A percentile compares a stretch with the other conserved stretches of the same genome.
Evolutionary conservation across 441 rosid genomes (phyloP).

Genomic region (Erodium trifolium): DNA sequence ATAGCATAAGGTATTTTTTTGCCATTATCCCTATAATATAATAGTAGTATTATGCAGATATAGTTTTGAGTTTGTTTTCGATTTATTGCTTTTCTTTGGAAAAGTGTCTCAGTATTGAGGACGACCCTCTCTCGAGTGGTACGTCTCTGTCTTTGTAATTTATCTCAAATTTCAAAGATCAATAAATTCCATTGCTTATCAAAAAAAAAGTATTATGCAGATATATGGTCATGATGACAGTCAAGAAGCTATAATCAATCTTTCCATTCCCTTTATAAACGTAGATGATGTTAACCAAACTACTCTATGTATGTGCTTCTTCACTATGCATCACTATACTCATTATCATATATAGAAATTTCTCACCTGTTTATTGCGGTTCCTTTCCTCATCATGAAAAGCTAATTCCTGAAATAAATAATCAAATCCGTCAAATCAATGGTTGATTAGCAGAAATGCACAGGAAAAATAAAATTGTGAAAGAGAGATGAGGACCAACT

Average conservation of each 20-base stretch:
- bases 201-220: no score
- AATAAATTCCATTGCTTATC: no score
- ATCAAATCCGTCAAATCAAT: constrained; percentile 9
- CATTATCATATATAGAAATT: neutral
- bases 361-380: constrained; percentile 60
- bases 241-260: neutral
- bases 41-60: no score
- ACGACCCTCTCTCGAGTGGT: no score
- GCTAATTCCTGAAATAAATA: constrained; percentile 42
- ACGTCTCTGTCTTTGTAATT: no score
- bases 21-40: no score
- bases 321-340: neutral
- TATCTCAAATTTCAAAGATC: no score
- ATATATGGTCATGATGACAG: neutral
- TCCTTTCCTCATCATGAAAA: constrained; percentile 56
- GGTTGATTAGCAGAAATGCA: constrained; percentile 7
- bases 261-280: neutral
- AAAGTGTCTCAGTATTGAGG: no score
- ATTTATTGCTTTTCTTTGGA: no score
- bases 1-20: no score
- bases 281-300: constrained; percentile 1
- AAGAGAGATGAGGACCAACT: constrained; percentile 8
- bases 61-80: no score
- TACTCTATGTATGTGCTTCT: neutral
- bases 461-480: constrained; percentile 12